Percentiles rank a stretch among this genome's conserved stretches.
phyloP scores from a whole-genome alignment of 192 early-diverging fungal genomes.

The Coemansia sp. region DNA sequence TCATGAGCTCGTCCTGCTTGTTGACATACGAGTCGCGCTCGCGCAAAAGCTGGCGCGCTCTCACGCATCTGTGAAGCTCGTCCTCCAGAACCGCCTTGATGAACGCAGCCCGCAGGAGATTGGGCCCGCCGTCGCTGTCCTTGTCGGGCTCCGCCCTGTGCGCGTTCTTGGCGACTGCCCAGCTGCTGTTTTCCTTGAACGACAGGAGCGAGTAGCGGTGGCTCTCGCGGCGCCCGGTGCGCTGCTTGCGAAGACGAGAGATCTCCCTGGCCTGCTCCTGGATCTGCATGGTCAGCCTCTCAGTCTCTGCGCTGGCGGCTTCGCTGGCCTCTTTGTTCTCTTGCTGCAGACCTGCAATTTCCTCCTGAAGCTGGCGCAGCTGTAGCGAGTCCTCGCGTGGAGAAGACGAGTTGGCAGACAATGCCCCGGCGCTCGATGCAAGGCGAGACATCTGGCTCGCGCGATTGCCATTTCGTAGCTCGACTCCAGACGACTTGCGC shows the following conservation, averaged over 20 bases:
- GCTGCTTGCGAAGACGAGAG: slow-evolving; percentile 34
- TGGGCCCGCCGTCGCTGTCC: slow-evolving; percentile 13
- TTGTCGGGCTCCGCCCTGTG: neutral
- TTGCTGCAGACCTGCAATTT: slow-evolving; percentile 21
- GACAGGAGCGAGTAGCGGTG: slow-evolving; percentile 36
- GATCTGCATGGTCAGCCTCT: slow-evolving; percentile 36
- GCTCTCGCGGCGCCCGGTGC: slow-evolving; percentile 35
- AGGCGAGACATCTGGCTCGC: slow-evolving; percentile 11
- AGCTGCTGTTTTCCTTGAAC: slow-evolving; percentile 36
- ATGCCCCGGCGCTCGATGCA: slow-evolving; percentile 12
- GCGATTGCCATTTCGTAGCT: slow-evolving; percentile 2
- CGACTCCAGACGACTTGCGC: slow-evolving; percentile 16
- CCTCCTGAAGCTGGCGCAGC: slow-evolving; percentile 20
- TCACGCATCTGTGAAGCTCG: slow-evolving; percentile 47
- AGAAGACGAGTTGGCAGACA: neutral
- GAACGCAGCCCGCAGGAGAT: slow-evolving; percentile 45
- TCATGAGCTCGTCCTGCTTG: slow-evolving; percentile 46
- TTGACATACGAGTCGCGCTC: slow-evolving; percentile 42
- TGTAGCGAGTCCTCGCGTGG: neutral
- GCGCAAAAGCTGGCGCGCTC: slow-evolving; percentile 40
- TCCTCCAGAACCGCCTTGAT: slow-evolving; percentile 41
- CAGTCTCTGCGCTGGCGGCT: slow-evolving; percentile 20
- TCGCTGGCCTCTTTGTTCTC: slow-evolving; percentile 18
- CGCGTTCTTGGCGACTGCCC: slow-evolving; percentile 23
- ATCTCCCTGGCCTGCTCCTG: slow-evolving; percentile 49